phyloP scores from a whole-genome alignment of 1,284 basidiomycete genomes.

The Pseudozyma sp. region DNA sequence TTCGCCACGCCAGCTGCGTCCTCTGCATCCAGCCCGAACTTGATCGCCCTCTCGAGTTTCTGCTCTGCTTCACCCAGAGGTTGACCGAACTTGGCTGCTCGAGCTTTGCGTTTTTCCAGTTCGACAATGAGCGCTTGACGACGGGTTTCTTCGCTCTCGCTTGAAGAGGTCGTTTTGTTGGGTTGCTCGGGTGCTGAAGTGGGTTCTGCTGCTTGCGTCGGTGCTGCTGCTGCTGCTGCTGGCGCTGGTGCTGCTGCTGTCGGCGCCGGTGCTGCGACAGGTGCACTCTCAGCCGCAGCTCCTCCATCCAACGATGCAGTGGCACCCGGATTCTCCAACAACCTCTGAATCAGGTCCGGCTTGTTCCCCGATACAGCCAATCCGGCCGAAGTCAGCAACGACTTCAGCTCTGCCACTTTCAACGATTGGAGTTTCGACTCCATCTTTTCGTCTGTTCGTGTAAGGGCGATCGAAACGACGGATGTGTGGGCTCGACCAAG shows the following conservation, averaged over 20 bases:
- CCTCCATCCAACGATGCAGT: slow-evolving; percentile 27
- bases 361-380: slow-evolving; percentile 61
- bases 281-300: slow-evolving; percentile 5
- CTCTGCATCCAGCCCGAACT: slow-evolving; percentile 58
- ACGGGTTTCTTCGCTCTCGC: slow-evolving; percentile 35
- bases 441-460: slow-evolving; percentile 26
- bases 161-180: not conserved
- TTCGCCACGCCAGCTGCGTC: slow-evolving; percentile 38
- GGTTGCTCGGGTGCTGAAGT: not conserved
- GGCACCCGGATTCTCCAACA: slow-evolving; percentile 63
- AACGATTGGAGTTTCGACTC: slow-evolving; percentile 60
- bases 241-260: slow-evolving; percentile 12
- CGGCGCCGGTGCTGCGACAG: slow-evolving; percentile 2
- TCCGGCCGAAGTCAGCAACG: slow-evolving; percentile 47
- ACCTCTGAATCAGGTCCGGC: slow-evolving; percentile 60
- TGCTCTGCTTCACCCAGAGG: slow-evolving; percentile 57
- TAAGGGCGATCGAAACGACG: not conserved
- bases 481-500: not conserved
- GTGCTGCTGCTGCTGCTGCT: slow-evolving; percentile 4
- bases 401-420: slow-evolving; percentile 64
- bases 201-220: not conserved
- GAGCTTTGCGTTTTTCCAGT: slow-evolving; percentile 62
- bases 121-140: slow-evolving; percentile 54
- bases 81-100: slow-evolving; percentile 62
- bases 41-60: slow-evolving; percentile 58